These are phyloP conservation scores for Balansia obtecta DNA, from an alignment of 2,329 filamentous ascomycete species.

Conservation along the genomic window DNA sequence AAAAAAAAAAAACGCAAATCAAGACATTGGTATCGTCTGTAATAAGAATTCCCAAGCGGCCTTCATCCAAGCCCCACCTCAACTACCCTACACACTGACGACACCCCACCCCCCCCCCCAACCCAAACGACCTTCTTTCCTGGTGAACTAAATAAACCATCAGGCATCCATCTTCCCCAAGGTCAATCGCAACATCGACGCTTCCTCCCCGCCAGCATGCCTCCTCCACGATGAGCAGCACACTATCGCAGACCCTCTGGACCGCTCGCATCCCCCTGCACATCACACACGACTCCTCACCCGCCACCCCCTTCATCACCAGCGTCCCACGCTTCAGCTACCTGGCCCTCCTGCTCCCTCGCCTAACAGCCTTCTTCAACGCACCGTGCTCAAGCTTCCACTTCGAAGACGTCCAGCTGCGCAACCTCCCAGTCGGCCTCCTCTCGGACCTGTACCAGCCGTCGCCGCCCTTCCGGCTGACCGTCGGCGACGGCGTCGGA, in stretches of 20 bases:
- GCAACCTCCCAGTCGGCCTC: constrained; percentile 40
- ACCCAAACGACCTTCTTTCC: background rate
- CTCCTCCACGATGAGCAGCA: constrained; percentile 1
- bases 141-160: background rate
- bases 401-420: constrained; percentile 40
- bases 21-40: too few relatives aligned
- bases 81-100: background rate
- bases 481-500: constrained; percentile 39
- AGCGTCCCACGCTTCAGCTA: constrained; percentile 47
- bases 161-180: constrained; percentile 1
- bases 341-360: constrained; percentile 43
- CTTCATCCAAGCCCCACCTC: background rate
- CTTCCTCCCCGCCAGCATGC: constrained; percentile 1
- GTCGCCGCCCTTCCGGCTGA: constrained; percentile 39
- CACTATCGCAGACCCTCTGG: constrained; percentile 39
- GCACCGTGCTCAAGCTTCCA: constrained; percentile 45
- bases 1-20: too few relatives aligned
- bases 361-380: constrained; percentile 40
- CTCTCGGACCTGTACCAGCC: constrained; percentile 46
- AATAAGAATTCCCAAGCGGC: too few relatives aligned
- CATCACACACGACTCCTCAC: constrained; percentile 37
- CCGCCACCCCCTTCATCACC: constrained; percentile 37
- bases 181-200: background rate
- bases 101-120: too few relatives aligned
- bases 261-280: constrained; percentile 38